Evolutionary conservation across 2,329 filamentous ascomycete genomes (phyloP), one percentile per base, ranked within the genome.

Genomic region (Colletotrichum eleusines): DNA sequence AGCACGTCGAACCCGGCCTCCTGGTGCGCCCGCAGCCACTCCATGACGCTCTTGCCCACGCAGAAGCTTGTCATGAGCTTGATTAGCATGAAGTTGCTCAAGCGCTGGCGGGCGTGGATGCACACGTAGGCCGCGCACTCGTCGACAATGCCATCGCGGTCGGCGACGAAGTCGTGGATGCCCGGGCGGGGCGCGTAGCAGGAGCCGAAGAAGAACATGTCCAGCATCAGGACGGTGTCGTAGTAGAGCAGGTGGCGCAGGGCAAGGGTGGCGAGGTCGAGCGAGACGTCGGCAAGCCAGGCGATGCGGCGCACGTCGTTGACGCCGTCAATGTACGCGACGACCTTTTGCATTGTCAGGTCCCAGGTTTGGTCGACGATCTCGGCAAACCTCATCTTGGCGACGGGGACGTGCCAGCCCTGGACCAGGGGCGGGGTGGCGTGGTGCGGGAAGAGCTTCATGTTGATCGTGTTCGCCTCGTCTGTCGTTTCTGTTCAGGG

Each of bases 231-330:
- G 44, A 97, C 88, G 76, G 94, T 95, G 77, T 95, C 94, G 81
- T 98, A 98, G 84, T 97, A 97, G 33, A 98, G 87, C 12, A 99
- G 87, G 79, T 98, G 95, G 73, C 93, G 91, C 68, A 98, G 88
- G 9, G 94, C 95, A 63, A 94, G 91, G 77, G 94, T 93, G 66
- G 95, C 94, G 31, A 99, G 89, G 60, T 92, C 92, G 59, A 97
- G 88, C 71, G 97, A 94, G 12, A 96, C 94, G 76, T 97, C 93
- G 55, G 95, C 94, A 31, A 92, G 87, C 74, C 92, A 89, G 18
- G 96, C 92, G 76, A 99, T 97, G 74, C 93, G 92, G 38, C 94
- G 91, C 66, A 98, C 91, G 78, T 95, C 94, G 77, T 94, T 94
- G 72, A 98, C 91, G 68, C 96, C 96, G 80, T 99, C 94, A 78